These are phyloP conservation scores for Aspergillus awamori DNA, from an alignment of 2,329 filamentous ascomycete genomes.

Conservation along the genomic window DNA sequence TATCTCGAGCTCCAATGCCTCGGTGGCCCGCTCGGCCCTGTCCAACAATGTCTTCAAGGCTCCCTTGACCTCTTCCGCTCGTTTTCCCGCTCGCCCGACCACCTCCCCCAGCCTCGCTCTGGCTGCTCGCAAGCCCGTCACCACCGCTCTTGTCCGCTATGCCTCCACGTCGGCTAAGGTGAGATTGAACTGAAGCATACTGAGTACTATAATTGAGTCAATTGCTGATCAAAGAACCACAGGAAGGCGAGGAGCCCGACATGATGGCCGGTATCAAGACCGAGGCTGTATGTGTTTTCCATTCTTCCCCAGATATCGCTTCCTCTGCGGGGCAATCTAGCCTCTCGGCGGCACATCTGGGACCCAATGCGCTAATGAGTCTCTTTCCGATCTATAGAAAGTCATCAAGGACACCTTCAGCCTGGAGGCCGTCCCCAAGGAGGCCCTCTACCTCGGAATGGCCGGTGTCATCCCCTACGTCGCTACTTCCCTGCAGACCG, in stretches of 20 bases:
- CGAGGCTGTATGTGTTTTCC: constrained; percentile 58
- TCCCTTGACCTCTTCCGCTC: constrained; percentile 48
- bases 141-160: constrained; percentile 54
- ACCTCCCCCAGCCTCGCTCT: constrained; percentile 46
- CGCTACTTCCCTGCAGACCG: constrained; percentile 77
- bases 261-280: constrained; percentile 57
- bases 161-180: constrained; percentile 51
- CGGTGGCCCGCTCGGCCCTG: constrained; percentile 45
- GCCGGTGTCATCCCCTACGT: constrained; percentile 85
- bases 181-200: constrained; percentile 33
- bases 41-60: constrained; percentile 48
- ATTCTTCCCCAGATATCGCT: constrained; percentile 11
- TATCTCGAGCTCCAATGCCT: constrained; percentile 46
- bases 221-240: constrained; percentile 52
- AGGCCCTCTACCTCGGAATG: constrained; percentile 69
- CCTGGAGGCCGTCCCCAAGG: constrained; percentile 65
- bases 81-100: constrained; percentile 39
- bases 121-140: constrained; percentile 49
- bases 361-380: neutral
- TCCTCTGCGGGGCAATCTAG: neutral
- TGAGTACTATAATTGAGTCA: constrained; percentile 39
- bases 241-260: constrained; percentile 48
- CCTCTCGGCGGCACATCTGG: neutral
- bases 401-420: constrained; percentile 71
- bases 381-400: constrained; percentile 47